These are phyloP conservation scores for Phellinidium pouzarii DNA, from an alignment of 1,284 basidiomycete species.

Conservation along the genomic window DNA sequence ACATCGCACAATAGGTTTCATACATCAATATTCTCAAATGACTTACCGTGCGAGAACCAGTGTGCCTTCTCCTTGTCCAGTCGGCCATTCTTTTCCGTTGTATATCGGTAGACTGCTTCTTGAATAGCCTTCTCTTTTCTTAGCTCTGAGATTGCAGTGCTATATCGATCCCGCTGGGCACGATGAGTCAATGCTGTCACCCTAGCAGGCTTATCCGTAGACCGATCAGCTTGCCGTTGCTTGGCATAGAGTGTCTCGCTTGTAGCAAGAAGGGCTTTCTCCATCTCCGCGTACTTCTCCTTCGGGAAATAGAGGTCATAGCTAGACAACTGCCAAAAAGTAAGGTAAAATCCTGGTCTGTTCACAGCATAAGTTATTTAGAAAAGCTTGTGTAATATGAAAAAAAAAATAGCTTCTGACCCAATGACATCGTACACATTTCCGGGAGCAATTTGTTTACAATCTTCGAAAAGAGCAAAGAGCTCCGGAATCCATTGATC, in stretches of 20 bases:
- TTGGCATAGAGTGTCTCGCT: conserved; percentile 57
- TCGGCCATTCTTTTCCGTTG: conserved; percentile 31
- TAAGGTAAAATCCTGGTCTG: conserved; percentile 85
- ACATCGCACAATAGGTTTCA: background rate
- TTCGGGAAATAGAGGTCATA: conserved; percentile 79
- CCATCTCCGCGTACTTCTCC: conserved; percentile 64
- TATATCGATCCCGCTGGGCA: conserved; percentile 11
- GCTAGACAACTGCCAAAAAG: conserved; percentile 91
- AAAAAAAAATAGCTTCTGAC: conserved; percentile 40
- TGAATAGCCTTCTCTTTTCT: conserved; percentile 18
- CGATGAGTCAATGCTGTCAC: background rate
- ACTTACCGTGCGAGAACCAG: conserved; percentile 80
- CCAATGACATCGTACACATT: conserved; percentile 63
- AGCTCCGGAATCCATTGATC: conserved; percentile 73
- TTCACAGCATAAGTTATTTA: conserved; percentile 1
- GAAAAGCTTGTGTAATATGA: background rate
- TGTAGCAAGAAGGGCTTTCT: conserved; percentile 46
- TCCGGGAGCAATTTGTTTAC: conserved; percentile 60
- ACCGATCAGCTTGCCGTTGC: conserved; percentile 55
- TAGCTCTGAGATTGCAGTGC: conserved; percentile 6
- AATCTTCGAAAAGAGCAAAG: conserved; percentile 58
- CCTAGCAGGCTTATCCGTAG: conserved; percentile 23
- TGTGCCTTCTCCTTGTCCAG: conserved; percentile 75
- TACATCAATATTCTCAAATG: background rate
- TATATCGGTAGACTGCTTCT: conserved; percentile 19